Conservation (phyloP, 1,284 basidiomycete genomes). For the Stygiomarasmius scandens region DNA sequence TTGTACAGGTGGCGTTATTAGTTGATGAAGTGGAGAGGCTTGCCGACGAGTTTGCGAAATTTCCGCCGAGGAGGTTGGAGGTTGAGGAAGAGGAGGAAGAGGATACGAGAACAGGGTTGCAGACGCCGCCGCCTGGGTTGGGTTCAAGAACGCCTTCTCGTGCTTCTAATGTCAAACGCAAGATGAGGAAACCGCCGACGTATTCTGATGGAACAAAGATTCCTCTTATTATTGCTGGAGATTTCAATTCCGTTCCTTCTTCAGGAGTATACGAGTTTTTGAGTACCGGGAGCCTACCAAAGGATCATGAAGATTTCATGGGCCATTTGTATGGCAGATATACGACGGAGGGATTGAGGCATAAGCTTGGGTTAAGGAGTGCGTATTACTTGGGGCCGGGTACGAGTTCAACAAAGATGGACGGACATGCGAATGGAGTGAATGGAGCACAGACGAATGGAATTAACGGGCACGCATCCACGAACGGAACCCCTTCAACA, state of each 20-base stretch:
- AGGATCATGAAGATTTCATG: constrained; percentile 92
- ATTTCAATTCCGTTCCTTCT: constrained; percentile 90
- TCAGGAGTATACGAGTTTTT: constrained; percentile 96
- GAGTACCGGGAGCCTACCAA: constrained; percentile 68
- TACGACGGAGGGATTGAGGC: constrained; percentile 87
- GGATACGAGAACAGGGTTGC: constrained; percentile 24
- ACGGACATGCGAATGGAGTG: neutral
- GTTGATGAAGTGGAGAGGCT: constrained; percentile 94
- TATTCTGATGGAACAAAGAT: constrained; percentile 89
- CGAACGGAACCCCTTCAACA: too few species aligned
- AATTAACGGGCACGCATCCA: neutral
- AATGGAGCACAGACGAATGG: constrained; percentile 19
- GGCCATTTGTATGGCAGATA: constrained; percentile 90
- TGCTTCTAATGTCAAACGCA: too few species aligned
- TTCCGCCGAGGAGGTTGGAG: constrained; percentile 62
- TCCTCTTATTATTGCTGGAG: constrained; percentile 89
- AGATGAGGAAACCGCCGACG: constrained; percentile 54
- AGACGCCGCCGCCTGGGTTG: constrained; percentile 15
- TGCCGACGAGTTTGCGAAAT: constrained; percentile 81
- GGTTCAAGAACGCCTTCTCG: neutral
- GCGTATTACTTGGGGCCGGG: constrained; percentile 60
- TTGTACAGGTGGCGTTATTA: constrained; percentile 92
- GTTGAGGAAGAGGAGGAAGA: neutral
- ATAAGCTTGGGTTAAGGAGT: constrained; percentile 81
- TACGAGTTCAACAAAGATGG: neutral